Conservation (phyloP, 768 basidiomycete genomes). For the Tylopilus rubrobrunneus region DNA sequence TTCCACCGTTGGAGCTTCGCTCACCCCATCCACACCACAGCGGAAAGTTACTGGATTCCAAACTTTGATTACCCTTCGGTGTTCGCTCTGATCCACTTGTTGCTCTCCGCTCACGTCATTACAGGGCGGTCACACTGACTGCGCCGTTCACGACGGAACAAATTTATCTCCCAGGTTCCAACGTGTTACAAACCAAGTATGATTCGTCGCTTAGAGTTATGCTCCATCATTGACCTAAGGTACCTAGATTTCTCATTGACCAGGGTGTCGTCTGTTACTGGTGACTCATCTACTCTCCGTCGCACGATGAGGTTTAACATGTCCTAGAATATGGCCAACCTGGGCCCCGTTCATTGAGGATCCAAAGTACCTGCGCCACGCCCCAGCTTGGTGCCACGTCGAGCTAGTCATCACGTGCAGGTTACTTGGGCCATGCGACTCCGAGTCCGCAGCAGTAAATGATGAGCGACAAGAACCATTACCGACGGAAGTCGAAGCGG, state of each 20-base stretch:
- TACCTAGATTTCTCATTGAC: conserved; percentile 72
- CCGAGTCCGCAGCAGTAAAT: no score
- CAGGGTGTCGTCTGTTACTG: conserved; percentile 85
- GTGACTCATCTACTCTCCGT: conserved; percentile 31
- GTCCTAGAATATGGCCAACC: no score
- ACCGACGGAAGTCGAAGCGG: no score
- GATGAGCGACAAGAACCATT: no score
- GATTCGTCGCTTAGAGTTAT: neutral
- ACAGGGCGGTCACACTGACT: conserved; percentile 80
- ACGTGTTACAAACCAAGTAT: conserved; percentile 81
- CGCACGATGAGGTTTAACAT: conserved; percentile 4
- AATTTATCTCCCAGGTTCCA: conserved; percentile 78
- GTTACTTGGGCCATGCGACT: no score
- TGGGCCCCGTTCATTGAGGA: no score
- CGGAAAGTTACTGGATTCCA: conserved; percentile 91
- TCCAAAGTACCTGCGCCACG: no score
- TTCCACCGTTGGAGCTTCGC: neutral
- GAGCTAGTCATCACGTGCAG: no score
- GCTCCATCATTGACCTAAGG: neutral
- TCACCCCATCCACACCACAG: conserved; percentile 33
- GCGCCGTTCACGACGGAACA: conserved; percentile 72
- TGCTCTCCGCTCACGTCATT: conserved; percentile 2
- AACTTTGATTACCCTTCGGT: conserved; percentile 92
- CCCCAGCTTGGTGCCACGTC: no score
- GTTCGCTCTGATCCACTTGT: conserved; percentile 47